These are phyloP conservation scores for Diutina scorzettiae DNA, from an alignment of 1,139 yeast species.

Conservation along the genomic window DNA sequence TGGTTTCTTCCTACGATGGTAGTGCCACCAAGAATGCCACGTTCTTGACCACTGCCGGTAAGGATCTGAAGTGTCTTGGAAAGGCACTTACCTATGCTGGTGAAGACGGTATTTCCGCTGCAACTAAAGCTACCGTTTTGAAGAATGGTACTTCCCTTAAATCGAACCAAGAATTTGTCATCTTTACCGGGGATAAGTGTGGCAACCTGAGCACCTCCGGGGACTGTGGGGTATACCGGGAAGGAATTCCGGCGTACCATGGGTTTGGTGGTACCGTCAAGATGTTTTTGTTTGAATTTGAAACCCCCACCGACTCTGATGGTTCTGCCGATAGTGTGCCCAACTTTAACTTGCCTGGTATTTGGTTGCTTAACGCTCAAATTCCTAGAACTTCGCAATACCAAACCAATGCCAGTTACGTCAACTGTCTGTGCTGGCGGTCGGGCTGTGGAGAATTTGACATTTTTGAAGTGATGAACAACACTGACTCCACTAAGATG, in stretches of 20 bases:
- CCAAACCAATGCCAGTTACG: constrained; percentile 40
- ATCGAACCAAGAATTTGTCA: constrained; percentile 67
- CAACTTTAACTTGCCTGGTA: constrained; percentile 84
- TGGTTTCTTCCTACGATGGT: not conserved
- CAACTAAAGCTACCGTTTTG: constrained; percentile 50
- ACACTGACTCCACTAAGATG: constrained; percentile 63
- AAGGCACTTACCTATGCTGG: constrained; percentile 75
- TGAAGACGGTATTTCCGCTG: constrained; percentile 58
- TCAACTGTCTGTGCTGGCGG: constrained; percentile 79
- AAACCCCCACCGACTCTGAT: constrained; percentile 67
- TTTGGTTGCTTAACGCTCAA: constrained; percentile 89
- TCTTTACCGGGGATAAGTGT: constrained; percentile 64
- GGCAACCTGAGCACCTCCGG: constrained; percentile 29
- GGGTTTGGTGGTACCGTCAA: constrained; percentile 75
- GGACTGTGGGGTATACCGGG: constrained; percentile 82
- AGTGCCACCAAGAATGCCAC: constrained; percentile 48
- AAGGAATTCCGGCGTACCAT: constrained; percentile 81
- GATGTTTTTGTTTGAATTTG: constrained; percentile 81
- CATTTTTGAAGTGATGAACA: constrained; percentile 56
- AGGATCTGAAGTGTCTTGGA: constrained; percentile 70
- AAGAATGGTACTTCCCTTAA: constrained; percentile 44
- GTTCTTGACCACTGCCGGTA: constrained; percentile 77
- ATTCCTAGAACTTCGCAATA: constrained; percentile 92
- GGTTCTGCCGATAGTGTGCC: constrained; percentile 19
- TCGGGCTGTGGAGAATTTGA: constrained; percentile 97